Percentiles rank a stretch among this genome's conserved stretches.
These are phyloP conservation scores for Dispira simplex DNA, from an alignment of 192 early-diverging fungal species.

Conservation along the genomic window DNA sequence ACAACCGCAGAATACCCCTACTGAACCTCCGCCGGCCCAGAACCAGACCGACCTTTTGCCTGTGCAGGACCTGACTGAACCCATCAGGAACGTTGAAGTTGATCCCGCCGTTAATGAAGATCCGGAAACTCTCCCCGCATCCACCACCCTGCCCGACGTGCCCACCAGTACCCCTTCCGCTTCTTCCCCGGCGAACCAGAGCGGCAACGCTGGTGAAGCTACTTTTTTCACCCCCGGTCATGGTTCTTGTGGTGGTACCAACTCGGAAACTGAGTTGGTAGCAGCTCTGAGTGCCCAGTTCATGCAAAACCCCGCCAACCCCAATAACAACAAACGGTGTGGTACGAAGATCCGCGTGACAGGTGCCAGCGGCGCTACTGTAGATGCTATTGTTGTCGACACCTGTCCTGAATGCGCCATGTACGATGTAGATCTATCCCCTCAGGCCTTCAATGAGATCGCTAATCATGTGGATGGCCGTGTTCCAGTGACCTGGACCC, in stretches of 20 bases:
- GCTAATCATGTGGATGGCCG: slow-evolving; percentile 16
- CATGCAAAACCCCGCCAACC: slow-evolving; percentile 20
- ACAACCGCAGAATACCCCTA: too few relatives aligned
- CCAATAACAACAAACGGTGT: slow-evolving; percentile 27
- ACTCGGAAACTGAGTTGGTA: background rate
- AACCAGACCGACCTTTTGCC: too few relatives aligned
- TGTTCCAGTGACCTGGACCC: slow-evolving; percentile 24
- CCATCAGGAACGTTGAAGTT: too few relatives aligned
- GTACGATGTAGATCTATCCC: slow-evolving; percentile 29
- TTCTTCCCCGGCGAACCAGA: too few relatives aligned
- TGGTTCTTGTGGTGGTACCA: slow-evolving; percentile 13
- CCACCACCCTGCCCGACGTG: background rate
- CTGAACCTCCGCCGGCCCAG: too few relatives aligned
- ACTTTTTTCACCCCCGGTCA: slow-evolving; percentile 11
- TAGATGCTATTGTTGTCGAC: slow-evolving; percentile 33
- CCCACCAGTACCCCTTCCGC: background rate
- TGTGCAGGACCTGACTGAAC: too few relatives aligned
- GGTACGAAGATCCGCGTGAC: slow-evolving; percentile 24
- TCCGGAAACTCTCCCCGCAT: background rate
- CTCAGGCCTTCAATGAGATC: slow-evolving; percentile 25
- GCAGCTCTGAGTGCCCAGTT: slow-evolving; percentile 18
- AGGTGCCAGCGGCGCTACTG: slow-evolving; percentile 25
- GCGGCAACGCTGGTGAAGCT: background rate
- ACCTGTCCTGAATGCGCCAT: slow-evolving; percentile 27
- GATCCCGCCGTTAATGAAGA: background rate